phyloP scores from a whole-genome alignment of 176 grass and related monocot species.

The Aegilops tauschii region DNA sequence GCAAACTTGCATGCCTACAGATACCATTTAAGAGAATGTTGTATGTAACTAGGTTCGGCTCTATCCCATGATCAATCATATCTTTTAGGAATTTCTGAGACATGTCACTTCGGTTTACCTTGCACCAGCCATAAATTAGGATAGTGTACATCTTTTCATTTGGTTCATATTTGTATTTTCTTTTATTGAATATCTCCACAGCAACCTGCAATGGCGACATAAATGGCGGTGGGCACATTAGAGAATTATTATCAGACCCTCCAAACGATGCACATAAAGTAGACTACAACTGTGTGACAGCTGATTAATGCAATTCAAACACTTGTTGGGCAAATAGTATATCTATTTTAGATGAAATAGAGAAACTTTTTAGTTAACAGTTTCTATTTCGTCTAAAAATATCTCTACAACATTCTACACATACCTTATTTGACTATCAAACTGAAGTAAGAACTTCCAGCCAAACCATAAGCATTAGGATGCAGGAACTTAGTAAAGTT shows the following conservation, averaged over 20 bases:
- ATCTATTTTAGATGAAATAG: background rate
- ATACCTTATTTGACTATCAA: background rate
- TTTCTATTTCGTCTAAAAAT: background rate
- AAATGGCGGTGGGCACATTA: background rate
- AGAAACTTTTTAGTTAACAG: too few species aligned
- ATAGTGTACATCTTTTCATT: conserved; percentile 83
- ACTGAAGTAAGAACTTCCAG: background rate
- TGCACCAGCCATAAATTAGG: conserved; percentile 93
- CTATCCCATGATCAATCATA: conserved; percentile 74
- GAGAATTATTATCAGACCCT: background rate
- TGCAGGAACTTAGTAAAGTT: background rate
- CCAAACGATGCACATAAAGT: background rate
- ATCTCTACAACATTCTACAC: background rate
- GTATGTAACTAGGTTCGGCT: conserved; percentile 88
- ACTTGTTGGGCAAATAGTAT: background rate
- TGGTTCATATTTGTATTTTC: conserved; percentile 82
- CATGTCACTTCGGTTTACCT: conserved; percentile 65
- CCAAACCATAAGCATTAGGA: background rate
- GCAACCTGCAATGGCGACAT: conserved; percentile 55
- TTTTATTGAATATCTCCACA: conserved; percentile 90
- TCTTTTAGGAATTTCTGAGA: conserved; percentile 72
- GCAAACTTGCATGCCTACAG: conserved; percentile 85
- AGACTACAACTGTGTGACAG: background rate
- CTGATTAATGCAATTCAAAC: conserved; percentile 11
- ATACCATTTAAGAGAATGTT: conserved; percentile 93